Conservation (phyloP, 2,329 filamentous ascomycete genomes). For the Stemphylium beticola region DNA sequence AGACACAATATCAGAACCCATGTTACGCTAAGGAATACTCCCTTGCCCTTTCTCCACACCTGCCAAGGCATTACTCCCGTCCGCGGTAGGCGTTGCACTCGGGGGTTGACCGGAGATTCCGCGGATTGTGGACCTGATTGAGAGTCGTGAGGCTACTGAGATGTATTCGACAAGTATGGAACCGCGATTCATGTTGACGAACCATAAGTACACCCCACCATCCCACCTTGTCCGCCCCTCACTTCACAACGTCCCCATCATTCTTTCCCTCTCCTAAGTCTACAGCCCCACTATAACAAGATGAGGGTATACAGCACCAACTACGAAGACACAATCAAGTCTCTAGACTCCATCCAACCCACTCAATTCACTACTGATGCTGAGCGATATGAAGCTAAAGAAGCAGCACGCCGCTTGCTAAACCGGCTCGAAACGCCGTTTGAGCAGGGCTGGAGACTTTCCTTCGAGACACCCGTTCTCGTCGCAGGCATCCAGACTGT, state of each 20-base stretch:
- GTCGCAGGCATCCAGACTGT: constrained; percentile 4
- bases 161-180: background rate
- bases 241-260: no score
- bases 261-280: background rate
- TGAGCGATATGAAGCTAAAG: constrained; percentile 5
- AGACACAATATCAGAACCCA: background rate
- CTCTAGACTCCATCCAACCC: background rate
- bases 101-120: background rate
- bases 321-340: background rate
- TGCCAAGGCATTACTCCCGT: background rate
- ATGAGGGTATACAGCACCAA: background rate
- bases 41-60: background rate
- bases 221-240: background rate
- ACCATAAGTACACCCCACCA: background rate
- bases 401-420: constrained; percentile 6
- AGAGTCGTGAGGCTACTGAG: background rate
- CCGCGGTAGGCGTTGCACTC: background rate
- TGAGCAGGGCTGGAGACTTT: constrained; percentile 7
- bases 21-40: constrained; percentile 4
- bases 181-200: background rate
- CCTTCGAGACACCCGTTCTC: constrained; percentile 3
- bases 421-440: constrained; percentile 8
- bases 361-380: background rate
- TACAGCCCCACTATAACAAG: background rate
- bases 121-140: background rate